Conservation (phyloP, 1,284 basidiomycete species). For the Xerocomus nothofagi region DNA sequence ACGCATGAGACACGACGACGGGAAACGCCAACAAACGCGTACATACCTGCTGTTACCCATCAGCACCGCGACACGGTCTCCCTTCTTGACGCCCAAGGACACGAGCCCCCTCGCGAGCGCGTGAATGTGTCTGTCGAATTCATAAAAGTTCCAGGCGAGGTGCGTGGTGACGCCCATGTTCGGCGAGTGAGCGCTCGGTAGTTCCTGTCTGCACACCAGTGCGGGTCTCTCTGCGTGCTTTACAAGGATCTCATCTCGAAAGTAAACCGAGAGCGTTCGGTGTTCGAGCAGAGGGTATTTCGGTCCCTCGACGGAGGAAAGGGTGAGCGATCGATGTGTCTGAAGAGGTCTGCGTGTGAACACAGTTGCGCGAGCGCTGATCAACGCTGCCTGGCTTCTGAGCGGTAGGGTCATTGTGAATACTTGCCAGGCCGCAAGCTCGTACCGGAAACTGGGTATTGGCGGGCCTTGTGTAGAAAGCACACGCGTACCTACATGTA, state of each 20-base stretch:
- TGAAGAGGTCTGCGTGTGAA: constrained; percentile 1
- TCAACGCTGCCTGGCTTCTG: neutral
- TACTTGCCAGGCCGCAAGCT: neutral
- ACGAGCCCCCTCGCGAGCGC: constrained; percentile 73
- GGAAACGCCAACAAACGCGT: constrained; percentile 2
- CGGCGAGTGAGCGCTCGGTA: constrained; percentile 44
- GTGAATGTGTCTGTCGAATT: constrained; percentile 67
- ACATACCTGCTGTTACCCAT: constrained; percentile 83
- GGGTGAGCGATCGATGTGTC: constrained; percentile 29
- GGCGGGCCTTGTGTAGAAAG: too few species aligned
- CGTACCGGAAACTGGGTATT: too few species aligned
- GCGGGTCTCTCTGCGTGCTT: constrained; percentile 57
- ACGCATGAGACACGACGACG: neutral
- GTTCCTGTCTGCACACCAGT: constrained; percentile 65
- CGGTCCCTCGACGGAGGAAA: constrained; percentile 61
- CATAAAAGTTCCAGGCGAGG: constrained; percentile 73
- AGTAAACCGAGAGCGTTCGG: constrained; percentile 66
- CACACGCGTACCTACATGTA: too few species aligned
- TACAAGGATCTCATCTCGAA: constrained; percentile 53
- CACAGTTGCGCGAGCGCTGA: neutral
- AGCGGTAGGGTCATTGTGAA: constrained; percentile 11
- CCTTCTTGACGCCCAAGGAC: constrained; percentile 68
- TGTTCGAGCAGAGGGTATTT: constrained; percentile 57
- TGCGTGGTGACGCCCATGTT: constrained; percentile 51
- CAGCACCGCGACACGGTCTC: constrained; percentile 77